Conservation (phyloP, 139 green algal genomes). For the Tetradesmus lagerheimii region DNA sequence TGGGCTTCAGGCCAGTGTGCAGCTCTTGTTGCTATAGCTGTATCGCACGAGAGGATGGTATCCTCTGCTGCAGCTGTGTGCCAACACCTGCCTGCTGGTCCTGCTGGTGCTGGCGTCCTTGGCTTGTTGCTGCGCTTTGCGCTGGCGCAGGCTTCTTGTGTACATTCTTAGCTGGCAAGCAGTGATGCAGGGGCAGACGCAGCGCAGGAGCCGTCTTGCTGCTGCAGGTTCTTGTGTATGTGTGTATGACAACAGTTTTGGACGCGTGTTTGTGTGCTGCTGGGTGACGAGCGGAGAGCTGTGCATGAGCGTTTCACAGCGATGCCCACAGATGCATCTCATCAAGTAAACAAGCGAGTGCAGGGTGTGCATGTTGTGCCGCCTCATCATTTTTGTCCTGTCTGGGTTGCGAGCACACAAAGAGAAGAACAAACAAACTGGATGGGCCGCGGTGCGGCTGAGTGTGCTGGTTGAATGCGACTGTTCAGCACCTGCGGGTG, state of each 20-base stretch:
- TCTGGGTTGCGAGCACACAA: not conserved
- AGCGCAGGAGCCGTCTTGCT: not conserved
- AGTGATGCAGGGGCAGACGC: not conserved
- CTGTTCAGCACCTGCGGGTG: not conserved
- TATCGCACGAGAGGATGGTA: not conserved
- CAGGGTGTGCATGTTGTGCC: not conserved
- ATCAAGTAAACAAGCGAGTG: not conserved
- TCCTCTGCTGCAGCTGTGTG: not conserved
- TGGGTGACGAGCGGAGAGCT: not conserved
- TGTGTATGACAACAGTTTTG: not conserved
- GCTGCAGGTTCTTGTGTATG: not conserved
- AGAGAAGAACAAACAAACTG: not conserved
- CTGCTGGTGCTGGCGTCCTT: not conserved
- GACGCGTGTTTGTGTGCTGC: not conserved
- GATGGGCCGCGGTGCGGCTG: not conserved
- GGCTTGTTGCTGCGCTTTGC: not conserved
- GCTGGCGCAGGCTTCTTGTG: not conserved
- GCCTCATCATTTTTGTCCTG: not conserved
- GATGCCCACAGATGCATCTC: not conserved
- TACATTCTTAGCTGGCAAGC: not conserved
- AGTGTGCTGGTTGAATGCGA: not conserved
- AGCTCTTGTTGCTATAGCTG: not conserved
- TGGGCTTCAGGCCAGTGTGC: not conserved
- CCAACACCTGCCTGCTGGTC: not conserved
- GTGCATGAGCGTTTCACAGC: not conserved